Percentiles rank a stretch among this genome's conserved stretches.
Evolutionary conservation across 768 basidiomycete genomes (phyloP).

Genomic region (Suillus alpinus): DNA sequence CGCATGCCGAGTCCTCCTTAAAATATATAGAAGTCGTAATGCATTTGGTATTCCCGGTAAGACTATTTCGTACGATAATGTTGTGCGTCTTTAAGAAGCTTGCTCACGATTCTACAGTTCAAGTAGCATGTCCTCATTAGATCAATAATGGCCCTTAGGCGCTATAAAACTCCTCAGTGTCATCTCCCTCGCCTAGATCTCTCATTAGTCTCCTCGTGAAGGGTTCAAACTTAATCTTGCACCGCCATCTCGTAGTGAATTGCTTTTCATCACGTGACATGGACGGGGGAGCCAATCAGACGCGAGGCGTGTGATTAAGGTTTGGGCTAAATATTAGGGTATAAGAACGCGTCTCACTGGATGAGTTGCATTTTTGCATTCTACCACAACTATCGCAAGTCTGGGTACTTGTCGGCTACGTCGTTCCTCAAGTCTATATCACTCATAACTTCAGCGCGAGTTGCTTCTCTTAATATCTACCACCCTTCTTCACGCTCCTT

Average conservation of each 20-base stretch:
- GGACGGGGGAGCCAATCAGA: conserved; percentile 8
- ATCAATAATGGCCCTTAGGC: background rate
- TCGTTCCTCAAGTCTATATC: conserved; percentile 12
- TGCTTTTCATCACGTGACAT: conserved; percentile 12
- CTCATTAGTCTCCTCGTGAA: background rate
- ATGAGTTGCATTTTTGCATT: conserved; percentile 5
- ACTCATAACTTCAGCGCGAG: conserved; percentile 25
- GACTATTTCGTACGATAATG: background rate
- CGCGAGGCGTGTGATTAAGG: background rate
- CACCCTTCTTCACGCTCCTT: conserved; percentile 16
- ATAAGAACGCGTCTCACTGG: background rate
- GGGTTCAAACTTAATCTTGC: background rate
- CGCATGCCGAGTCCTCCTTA: background rate
- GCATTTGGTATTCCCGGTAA: background rate
- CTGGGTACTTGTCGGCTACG: background rate
- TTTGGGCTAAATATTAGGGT: background rate
- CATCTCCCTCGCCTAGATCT: background rate
- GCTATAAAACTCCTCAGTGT: background rate
- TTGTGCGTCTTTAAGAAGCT: background rate
- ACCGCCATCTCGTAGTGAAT: background rate
- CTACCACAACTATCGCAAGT: conserved; percentile 18
- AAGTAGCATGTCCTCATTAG: background rate
- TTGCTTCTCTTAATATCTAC: conserved; percentile 18
- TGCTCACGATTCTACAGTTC: background rate
- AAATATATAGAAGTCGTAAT: background rate